phyloP scores from a whole-genome alignment of 106 monocot species.

The Alisma plantagoaquatica region DNA sequence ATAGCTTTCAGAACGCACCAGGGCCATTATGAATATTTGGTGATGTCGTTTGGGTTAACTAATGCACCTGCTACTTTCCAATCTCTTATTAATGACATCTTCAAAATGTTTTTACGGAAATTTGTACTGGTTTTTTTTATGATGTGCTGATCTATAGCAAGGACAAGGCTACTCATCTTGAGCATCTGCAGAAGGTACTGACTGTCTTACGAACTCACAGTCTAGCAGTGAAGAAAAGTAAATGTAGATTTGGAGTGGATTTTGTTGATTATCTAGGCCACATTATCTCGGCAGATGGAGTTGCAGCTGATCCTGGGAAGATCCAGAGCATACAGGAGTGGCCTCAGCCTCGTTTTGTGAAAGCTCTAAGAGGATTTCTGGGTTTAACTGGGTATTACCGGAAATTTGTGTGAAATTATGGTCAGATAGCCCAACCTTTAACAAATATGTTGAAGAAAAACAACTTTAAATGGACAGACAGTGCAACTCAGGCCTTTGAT shows the following conservation, averaged over 20 bases:
- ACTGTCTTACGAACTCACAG: neutral
- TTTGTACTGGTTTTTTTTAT: neutral
- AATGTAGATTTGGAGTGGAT: neutral
- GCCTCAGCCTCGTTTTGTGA: neutral
- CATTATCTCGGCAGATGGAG: neutral
- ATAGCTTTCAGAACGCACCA: neutral
- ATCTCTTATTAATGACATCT: neutral
- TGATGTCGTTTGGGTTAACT: slow-evolving; percentile 13
- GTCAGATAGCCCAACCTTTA: neutral
- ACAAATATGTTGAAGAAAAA: slow-evolving; percentile 8
- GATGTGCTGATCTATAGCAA: slow-evolving; percentile 5
- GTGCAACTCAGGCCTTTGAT: neutral
- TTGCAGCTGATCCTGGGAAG: neutral
- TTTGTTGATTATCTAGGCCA: neutral
- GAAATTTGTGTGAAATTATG: neutral
- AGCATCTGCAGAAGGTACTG: neutral
- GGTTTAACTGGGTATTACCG: slow-evolving; percentile 1
- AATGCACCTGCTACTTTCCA: slow-evolving; percentile 7
- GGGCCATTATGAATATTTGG: slow-evolving; percentile 2
- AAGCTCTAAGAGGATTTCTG: slow-evolving; percentile 2
- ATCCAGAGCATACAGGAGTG: neutral
- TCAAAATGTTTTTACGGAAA: neutral
- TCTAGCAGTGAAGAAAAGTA: neutral
- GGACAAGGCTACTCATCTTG: neutral
- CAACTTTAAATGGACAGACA: neutral